Conservation (phyloP, 2,329 filamentous ascomycete genomes). For the Furcasterigmium furcatum region DNA sequence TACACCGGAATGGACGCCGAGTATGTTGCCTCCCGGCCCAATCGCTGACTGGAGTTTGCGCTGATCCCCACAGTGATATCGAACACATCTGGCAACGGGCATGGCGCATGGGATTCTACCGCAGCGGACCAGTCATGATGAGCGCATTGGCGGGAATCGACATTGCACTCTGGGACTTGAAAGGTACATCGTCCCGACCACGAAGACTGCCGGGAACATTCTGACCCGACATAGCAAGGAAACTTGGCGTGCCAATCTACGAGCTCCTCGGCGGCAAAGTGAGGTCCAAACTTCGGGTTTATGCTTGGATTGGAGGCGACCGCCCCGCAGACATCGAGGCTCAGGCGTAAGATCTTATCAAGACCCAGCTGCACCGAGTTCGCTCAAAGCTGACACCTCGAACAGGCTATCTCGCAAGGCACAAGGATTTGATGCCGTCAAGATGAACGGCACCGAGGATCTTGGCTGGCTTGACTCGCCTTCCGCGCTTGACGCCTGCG, state of each 20-base stretch:
- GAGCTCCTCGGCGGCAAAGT: constrained; percentile 74
- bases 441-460: constrained; percentile 80
- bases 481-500: constrained; percentile 55
- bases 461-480: constrained; percentile 75
- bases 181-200: constrained; percentile 47
- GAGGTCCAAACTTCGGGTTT: constrained; percentile 66
- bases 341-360: constrained; percentile 48
- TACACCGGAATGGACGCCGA: constrained; percentile 68
- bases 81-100: constrained; percentile 77
- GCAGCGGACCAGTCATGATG: constrained; percentile 79
- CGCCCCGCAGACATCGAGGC: constrained; percentile 62
- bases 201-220: background rate
- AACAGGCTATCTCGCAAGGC: constrained; percentile 49
- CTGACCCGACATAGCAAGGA: constrained; percentile 28
- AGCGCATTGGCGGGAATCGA: constrained; percentile 74
- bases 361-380: background rate
- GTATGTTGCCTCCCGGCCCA: constrained; percentile 32
- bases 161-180: constrained; percentile 78
- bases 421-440: constrained; percentile 65
- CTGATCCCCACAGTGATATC: constrained; percentile 54
- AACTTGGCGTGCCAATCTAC: constrained; percentile 63
- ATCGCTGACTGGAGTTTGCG: accelerated
- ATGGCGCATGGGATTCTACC: constrained; percentile 71
- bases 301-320: constrained; percentile 77
- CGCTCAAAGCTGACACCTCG: background rate